Evolutionary conservation across 2,329 filamentous ascomycete genomes (phyloP).

Genomic region (Domatiomyces globalis): DNA sequence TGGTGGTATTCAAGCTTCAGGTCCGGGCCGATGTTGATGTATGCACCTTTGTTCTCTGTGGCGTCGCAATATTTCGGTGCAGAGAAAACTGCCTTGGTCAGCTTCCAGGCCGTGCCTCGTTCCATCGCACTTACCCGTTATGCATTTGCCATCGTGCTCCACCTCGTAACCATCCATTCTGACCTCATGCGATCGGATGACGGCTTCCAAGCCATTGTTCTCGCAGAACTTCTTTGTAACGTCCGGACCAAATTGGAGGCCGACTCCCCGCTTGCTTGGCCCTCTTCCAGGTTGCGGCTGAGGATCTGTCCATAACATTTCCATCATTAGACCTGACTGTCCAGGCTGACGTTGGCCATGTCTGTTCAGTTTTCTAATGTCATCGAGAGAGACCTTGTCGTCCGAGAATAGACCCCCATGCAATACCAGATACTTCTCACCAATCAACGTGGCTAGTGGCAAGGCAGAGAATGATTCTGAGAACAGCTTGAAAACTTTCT

Average conservation of each 20-base stretch:
- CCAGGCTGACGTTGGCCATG: slow-evolving; percentile 87
- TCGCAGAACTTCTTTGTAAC: slow-evolving; percentile 95
- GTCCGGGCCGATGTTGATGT: slow-evolving; percentile 88
- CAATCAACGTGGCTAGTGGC: slow-evolving; percentile 80
- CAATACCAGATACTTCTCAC: slow-evolving; percentile 27
- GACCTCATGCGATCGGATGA: slow-evolving; percentile 95
- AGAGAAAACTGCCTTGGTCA: slow-evolving; percentile 58
- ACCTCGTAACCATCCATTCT: slow-evolving; percentile 99
- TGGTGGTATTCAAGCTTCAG: slow-evolving; percentile 85
- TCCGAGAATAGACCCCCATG: slow-evolving; percentile 20
- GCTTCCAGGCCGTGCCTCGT: slow-evolving; percentile 18
- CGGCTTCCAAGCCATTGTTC: slow-evolving; percentile 81
- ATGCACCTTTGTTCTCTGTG: slow-evolving; percentile 94
- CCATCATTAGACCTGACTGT: slow-evolving; percentile 95
- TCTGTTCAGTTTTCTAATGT: slow-evolving; percentile 83
- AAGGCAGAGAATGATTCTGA: slow-evolving; percentile 95
- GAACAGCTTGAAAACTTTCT: slow-evolving; percentile 90
- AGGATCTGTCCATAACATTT: slow-evolving; percentile 99
- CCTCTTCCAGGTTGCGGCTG: slow-evolving; percentile 73
- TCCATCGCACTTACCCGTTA: slow-evolving; percentile 52
- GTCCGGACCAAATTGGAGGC: slow-evolving; percentile 91
- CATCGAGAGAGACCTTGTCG: slow-evolving; percentile 78
- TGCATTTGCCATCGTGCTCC: slow-evolving; percentile 88
- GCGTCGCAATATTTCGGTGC: slow-evolving; percentile 95
- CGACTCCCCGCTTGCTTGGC: slow-evolving; percentile 91